Conservation (phyloP, 2,329 filamentous ascomycete genomes). For the Dactylonectria estremocensis region DNA sequence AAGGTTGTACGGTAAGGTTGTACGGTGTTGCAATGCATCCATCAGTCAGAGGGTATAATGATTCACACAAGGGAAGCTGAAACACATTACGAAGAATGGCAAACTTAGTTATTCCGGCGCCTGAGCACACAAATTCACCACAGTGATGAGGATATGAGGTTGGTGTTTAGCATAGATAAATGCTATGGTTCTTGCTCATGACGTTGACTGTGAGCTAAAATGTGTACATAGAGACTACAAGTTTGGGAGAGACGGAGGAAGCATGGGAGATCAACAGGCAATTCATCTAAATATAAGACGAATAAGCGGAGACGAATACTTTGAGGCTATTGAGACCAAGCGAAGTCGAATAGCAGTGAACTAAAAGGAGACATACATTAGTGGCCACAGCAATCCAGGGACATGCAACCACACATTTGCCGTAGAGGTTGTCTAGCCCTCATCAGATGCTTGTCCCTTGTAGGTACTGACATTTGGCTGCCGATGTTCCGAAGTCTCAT, state of each 20-base stretch:
- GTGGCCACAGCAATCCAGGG: not conserved
- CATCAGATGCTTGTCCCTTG: not conserved
- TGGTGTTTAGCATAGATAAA: not conserved
- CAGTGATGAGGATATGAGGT: not conserved
- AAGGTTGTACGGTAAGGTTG: too few species aligned
- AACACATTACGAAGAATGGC: not conserved
- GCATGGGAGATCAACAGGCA: not conserved
- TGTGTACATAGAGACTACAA: not conserved
- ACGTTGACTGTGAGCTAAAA: not conserved
- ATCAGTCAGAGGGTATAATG: not conserved
- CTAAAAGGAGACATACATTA: not conserved
- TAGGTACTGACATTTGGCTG: too few species aligned
- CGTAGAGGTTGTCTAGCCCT: not conserved
- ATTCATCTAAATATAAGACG: not conserved
- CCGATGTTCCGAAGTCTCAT: too few species aligned
- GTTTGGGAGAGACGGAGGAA: not conserved
- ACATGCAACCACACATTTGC: not conserved
- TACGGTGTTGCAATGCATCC: too few species aligned
- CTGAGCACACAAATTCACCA: not conserved
- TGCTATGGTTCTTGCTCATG: not conserved
- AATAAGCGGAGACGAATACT: not conserved
- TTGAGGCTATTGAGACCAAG: not conserved
- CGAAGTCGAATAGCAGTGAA: not conserved
- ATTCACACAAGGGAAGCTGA: not conserved
- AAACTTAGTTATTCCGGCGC: not conserved